A percentile compares a stretch with the other conserved stretches of the same genome.
phyloP scores from a whole-genome alignment of 2,329 filamentous ascomycete species.

The Colletotrichum sp. region DNA sequence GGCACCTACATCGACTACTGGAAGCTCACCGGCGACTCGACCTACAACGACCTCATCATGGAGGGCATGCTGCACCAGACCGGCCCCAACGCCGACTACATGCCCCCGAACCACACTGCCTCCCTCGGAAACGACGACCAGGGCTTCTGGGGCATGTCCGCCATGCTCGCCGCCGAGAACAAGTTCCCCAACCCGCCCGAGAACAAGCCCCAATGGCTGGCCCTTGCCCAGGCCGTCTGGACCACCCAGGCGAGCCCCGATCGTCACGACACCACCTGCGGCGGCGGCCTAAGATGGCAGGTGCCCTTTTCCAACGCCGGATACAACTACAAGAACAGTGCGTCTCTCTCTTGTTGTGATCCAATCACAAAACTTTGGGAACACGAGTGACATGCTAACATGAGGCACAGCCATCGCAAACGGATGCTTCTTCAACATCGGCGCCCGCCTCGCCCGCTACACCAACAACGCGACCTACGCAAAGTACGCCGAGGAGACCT shows the following conservation, averaged over 20 bases:
- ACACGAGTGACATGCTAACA: not conserved
- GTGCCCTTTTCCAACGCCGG: slow-evolving; percentile 77
- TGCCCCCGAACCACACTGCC: slow-evolving; percentile 63
- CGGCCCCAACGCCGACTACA: slow-evolving; percentile 62
- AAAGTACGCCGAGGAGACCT: slow-evolving; percentile 65
- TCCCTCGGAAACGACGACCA: slow-evolving; percentile 72
- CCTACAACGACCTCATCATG: slow-evolving; percentile 65
- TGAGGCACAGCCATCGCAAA: slow-evolving; percentile 58
- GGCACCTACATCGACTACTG: slow-evolving; percentile 74
- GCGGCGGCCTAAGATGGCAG: slow-evolving; percentile 79
- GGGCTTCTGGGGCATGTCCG: slow-evolving; percentile 72
- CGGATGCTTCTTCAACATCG: slow-evolving; percentile 68
- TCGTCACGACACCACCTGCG: slow-evolving; percentile 69
- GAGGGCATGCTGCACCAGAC: slow-evolving; percentile 64
- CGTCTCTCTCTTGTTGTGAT: not conserved
- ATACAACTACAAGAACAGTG: slow-evolving; percentile 77
- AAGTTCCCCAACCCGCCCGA: slow-evolving; percentile 64
- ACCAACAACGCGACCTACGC: slow-evolving; percentile 71
- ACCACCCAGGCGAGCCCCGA: slow-evolving; percentile 63
- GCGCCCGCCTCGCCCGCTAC: slow-evolving; percentile 74
- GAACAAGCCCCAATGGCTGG: slow-evolving; percentile 63
- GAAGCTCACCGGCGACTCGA: slow-evolving; percentile 68
- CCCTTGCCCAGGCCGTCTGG: slow-evolving; percentile 73
- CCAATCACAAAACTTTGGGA: not conserved
- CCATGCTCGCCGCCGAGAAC: slow-evolving; percentile 70